These are phyloP conservation scores for Helotiales sp. DNA, from an alignment of 2,329 filamentous ascomycete species.

Conservation along the genomic window DNA sequence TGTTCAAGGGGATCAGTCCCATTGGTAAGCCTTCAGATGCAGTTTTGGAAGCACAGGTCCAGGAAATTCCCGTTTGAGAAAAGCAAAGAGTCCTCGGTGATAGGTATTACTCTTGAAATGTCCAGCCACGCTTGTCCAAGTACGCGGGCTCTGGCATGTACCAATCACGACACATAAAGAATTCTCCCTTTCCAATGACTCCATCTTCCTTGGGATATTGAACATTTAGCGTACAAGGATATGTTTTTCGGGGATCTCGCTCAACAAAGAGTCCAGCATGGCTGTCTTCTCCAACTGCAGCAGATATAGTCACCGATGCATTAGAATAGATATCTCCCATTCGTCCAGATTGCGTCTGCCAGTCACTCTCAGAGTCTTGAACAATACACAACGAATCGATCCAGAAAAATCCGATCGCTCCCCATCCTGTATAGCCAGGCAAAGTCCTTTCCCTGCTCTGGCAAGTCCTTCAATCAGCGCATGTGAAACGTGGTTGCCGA, in stretches of 20 bases:
- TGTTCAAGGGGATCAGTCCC: conserved; percentile 8
- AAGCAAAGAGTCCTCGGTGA: conserved; percentile 9
- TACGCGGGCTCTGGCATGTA: conserved; percentile 3
- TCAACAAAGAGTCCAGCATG: conserved; percentile 13
- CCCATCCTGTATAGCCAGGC: background rate
- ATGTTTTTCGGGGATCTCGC: conserved; percentile 16
- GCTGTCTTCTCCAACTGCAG: conserved; percentile 19
- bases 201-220: conserved; percentile 12
- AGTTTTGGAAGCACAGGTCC: conserved; percentile 12
- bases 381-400: conserved; percentile 36
- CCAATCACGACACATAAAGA: conserved; percentile 10
- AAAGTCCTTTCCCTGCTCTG: background rate
- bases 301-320: conserved; percentile 28
- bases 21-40: conserved; percentile 18
- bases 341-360: conserved; percentile 25
- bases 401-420: conserved; percentile 32
- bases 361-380: conserved; percentile 32
- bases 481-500: background rate
- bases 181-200: conserved; percentile 4
- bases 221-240: conserved; percentile 12
- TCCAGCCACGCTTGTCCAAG: conserved; percentile 17
- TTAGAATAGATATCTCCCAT: conserved; percentile 32
- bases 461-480: background rate
- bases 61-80: conserved; percentile 8
- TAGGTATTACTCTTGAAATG: conserved; percentile 15